Base-by-base conservation (phyloP, 2,329 filamentous ascomycete species). In the Sporothrix brunneoviolacea region DNA sequence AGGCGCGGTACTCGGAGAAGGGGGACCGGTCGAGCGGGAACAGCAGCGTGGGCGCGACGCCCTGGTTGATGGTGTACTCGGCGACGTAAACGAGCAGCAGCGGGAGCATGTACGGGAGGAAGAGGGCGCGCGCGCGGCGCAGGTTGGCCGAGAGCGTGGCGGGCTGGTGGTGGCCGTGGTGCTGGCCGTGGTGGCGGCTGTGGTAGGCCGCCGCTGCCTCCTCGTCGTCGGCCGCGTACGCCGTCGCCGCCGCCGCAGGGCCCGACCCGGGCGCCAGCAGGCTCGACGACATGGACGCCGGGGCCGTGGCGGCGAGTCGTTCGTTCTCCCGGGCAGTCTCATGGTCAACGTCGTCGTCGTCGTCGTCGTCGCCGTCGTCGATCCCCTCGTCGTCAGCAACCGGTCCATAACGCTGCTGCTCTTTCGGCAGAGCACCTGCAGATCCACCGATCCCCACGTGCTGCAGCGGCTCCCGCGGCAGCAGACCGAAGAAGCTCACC, bases 41-140 rank as follows among this genome's bases (percentile, higher is more conserved):
- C 4, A 98, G 78, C 0, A 97, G 73, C 0, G 90, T 95, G 1
- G 93, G 91, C 0, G 89, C 76, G 1, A 97, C 89, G 32, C 91
- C 91, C 70, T 95, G 91, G 70, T 97, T 97, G 68, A 97, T 96
- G 50, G 88, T 94, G 65, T 98, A 98, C 71, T 98, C 93, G 51
- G 91, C 89, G 32, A 97, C 79, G 65, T 96, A 98, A 27, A 98
- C 93, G 15, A 97, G 71, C 30, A 97, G 75, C 13, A 98, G 76
- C 0, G 93, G 93, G 4, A 95, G 75, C 90, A 98, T 97, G 65
- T 84, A 84, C 0, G 81, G 81, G 39, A 94, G 71, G 62, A 96
- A 84, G 2, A 97, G 73, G 0, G 76, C 73, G 54, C 71, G 76
- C 0, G 85, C 80, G 4, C 88, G 83, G n/a, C 70, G 70, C 30